These are phyloP conservation scores for Purpureocillium takamizusanense DNA, from an alignment of 2,329 filamentous ascomycete species.

Conservation along the genomic window DNA sequence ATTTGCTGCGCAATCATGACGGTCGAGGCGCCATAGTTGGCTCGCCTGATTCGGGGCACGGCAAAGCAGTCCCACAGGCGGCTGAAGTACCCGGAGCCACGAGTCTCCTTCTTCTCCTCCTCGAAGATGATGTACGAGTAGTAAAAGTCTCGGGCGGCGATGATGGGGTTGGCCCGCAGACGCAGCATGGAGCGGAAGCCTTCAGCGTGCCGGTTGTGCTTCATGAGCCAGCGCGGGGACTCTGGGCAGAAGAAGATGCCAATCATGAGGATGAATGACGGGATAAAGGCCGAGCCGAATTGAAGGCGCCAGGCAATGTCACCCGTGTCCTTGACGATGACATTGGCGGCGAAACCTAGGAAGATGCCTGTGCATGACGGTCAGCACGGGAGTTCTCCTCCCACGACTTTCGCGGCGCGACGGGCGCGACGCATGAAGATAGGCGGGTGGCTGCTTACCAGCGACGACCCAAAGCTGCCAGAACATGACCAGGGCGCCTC, in stretches of 20 bases:
- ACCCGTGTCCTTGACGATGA: slow-evolving; percentile 42
- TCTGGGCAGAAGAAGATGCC: slow-evolving; percentile 55
- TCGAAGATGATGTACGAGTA: slow-evolving; percentile 28
- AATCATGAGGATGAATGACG: slow-evolving; percentile 38
- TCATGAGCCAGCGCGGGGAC: slow-evolving; percentile 54
- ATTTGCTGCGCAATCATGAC: slow-evolving; percentile 72
- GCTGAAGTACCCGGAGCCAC: slow-evolving; percentile 18
- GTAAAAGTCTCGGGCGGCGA: slow-evolving; percentile 50
- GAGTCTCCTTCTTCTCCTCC: slow-evolving; percentile 18
- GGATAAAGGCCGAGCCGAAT: slow-evolving; percentile 45
- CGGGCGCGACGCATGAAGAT: slow-evolving; percentile 11
- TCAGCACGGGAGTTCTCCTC: neutral
- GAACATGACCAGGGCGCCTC: slow-evolving; percentile 70
- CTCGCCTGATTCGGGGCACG: slow-evolving; percentile 57
- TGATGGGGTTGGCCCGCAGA: slow-evolving; percentile 42
- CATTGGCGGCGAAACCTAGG: slow-evolving; percentile 40
- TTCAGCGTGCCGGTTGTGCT: slow-evolving; percentile 47
- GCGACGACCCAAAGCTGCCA: slow-evolving; percentile 42
- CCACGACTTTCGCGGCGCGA: neutral
- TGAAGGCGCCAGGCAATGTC: slow-evolving; percentile 48
- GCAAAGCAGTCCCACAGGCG: slow-evolving; percentile 48
- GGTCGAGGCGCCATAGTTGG: slow-evolving; percentile 64
- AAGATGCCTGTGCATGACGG: slow-evolving; percentile 25
- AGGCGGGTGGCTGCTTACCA: slow-evolving; percentile 5
- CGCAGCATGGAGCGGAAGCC: slow-evolving; percentile 43